A percentile compares a stretch with the other conserved stretches of the same genome.
Evolutionary conservation across 352 stramenopile genomes (phyloP).

Genomic region (Plasmopara viticola): DNA sequence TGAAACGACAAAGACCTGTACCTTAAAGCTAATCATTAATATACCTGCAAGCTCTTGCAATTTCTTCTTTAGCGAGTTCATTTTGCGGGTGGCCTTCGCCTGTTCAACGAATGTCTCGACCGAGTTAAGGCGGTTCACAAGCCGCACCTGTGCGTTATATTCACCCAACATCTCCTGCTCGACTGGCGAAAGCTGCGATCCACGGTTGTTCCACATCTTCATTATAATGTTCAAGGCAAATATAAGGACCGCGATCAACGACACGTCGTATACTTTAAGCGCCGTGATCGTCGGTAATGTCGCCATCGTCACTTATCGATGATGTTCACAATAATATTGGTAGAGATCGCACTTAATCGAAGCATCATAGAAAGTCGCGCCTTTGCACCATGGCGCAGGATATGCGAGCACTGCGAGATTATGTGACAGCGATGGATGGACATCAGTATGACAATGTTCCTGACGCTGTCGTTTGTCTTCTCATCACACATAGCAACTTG

Average conservation of each 20-base stretch:
- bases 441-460: conserved; percentile 81
- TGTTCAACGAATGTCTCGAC: conserved; percentile 87
- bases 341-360: conserved; percentile 2
- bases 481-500: conserved; percentile 98
- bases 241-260: conserved; percentile 56
- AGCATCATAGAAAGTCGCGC: conserved; percentile 3
- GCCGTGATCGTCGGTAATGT: conserved; percentile 38
- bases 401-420: conserved; percentile 61
- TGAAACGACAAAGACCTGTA: background rate
- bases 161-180: conserved; percentile 51
- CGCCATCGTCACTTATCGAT: conserved; percentile 2
- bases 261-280: conserved; percentile 66
- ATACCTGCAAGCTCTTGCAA: conserved; percentile 73
- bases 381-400: conserved; percentile 53
- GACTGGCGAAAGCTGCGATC: conserved; percentile 41
- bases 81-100: conserved; percentile 77
- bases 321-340: background rate
- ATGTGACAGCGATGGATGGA: conserved; percentile 83
- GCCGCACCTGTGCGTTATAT: conserved; percentile 73
- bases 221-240: conserved; percentile 45
- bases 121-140: conserved; percentile 81
- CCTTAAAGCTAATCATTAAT: conserved; percentile 1
- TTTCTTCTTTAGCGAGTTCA: conserved; percentile 83
- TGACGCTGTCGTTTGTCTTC: conserved; percentile 88
- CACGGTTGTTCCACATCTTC: conserved; percentile 45